Percentiles rank a stretch among this genome's conserved stretches.
These are phyloP conservation scores for Penicillium aurantiogriseum DNA, from an alignment of 2,329 filamentous ascomycete species.

Conservation along the genomic window DNA sequence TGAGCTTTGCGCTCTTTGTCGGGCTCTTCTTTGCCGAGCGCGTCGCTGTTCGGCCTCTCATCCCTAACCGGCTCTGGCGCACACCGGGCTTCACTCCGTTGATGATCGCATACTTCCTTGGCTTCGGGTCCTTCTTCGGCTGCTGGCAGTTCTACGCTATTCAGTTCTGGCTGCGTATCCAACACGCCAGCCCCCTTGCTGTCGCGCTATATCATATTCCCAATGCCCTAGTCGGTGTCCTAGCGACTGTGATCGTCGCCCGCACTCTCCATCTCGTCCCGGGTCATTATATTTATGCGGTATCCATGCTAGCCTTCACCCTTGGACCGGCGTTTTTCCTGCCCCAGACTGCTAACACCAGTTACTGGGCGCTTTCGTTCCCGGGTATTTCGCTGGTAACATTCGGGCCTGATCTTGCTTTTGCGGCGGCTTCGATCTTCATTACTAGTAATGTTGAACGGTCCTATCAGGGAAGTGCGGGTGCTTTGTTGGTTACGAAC, in stretches of 20 bases:
- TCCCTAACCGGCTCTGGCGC: constrained; percentile 46
- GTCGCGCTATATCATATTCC: constrained; percentile 48
- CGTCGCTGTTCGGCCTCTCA: constrained; percentile 44
- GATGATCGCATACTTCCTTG: constrained; percentile 46
- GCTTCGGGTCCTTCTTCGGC: constrained; percentile 47
- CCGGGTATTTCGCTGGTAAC: constrained; percentile 48
- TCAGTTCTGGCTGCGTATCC: constrained; percentile 42
- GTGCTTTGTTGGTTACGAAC: constrained; percentile 48
- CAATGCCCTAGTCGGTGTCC: constrained; percentile 46
- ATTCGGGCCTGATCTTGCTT: constrained; percentile 50
- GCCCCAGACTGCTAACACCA: constrained; percentile 41
- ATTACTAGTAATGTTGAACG: constrained; percentile 48
- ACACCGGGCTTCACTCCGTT: constrained; percentile 46
- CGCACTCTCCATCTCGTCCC: constrained; percentile 48
- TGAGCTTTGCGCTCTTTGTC: constrained; percentile 48
- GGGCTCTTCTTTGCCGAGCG: constrained; percentile 50
- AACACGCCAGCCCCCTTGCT: constrained; percentile 41
- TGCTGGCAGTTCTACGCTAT: constrained; percentile 43
- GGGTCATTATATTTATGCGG: constrained; percentile 48
- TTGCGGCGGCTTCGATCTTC: constrained; percentile 51
- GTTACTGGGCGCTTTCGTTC: constrained; percentile 48
- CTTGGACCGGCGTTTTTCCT: constrained; percentile 43
- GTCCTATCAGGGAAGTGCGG: constrained; percentile 49
- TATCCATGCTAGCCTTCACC: constrained; percentile 44
- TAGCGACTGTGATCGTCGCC: constrained; percentile 49